phyloP scores from a whole-genome alignment of 345 rosid species.

The Gossypium turneri region DNA sequence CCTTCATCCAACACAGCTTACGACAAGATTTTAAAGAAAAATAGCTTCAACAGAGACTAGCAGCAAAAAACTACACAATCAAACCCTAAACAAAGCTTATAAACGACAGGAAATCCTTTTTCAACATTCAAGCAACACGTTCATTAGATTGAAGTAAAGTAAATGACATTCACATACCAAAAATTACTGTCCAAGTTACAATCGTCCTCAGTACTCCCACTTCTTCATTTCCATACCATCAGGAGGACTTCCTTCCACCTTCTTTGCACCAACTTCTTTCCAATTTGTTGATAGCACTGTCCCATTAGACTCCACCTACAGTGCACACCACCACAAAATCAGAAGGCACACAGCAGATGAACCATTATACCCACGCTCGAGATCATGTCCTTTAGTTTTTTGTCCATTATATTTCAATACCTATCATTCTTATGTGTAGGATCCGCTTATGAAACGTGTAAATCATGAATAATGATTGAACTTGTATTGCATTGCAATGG shows the following conservation, averaged over 20 bases:
- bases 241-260: constrained; percentile 85
- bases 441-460: no score
- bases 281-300: constrained; percentile 93
- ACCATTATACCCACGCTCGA: not conserved
- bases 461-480: no score
- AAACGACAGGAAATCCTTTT: no score
- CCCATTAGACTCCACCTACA: constrained; percentile 84
- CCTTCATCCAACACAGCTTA: no score
- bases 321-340: constrained; percentile 5
- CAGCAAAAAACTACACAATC: not conserved
- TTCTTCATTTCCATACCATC: constrained; percentile 94
- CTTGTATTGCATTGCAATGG: no score
- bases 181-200: constrained; percentile 19
- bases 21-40: no score
- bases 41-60: no score
- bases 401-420: no score
- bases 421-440: no score
- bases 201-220: constrained; percentile 51
- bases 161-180: constrained; percentile 13
- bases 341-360: not conserved
- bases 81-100: not conserved
- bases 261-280: constrained; percentile 89
- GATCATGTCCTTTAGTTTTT: no score
- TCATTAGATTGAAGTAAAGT: not conserved
- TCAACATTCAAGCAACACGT: not conserved